Evolutionary conservation across 257 asterid species (phyloP), one percentile per base, ranked within the genome.

Genomic region (Cordia subcordata): DNA sequence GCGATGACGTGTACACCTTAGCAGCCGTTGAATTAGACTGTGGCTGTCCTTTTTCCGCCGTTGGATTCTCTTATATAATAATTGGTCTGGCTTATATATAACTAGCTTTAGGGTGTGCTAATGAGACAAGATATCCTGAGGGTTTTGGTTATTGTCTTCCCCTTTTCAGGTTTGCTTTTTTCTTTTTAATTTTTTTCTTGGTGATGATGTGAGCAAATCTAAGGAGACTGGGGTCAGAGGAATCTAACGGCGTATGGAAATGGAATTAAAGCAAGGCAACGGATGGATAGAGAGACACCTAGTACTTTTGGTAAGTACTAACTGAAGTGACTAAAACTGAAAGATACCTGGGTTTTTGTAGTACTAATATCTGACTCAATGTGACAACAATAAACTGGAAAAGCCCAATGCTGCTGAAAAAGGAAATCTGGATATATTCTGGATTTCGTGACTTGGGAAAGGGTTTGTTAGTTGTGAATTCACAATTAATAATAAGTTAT

Each of bases 21-120:
- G 9, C n/a, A 55, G 60, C 80, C 86, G 79, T 82, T 58, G 50
- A 86, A 79, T 82, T 1, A 35, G 20, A 4, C 1, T 23, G 51
- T 18, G 39, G 51, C 37, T 17, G n/a, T 9, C 8, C 13, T 4
- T 69, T 77, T 67, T 68, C 35, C 13, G 14, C 77, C 86, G 77
- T 79, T 18, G 15, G 19, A 57, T 49, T 35, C 10, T 33, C 47
- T 27, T 6, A 21, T 39, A 38, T 40, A 13, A 22, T 39, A 20
- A n/a, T n/a, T 45, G 62, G 49, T 19, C 32, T n/a, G 18, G 19
- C 21, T 39, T 57, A 12, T 38, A 39, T 52, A 35, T 21, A 18
- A 17, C 51, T 27, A 6, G 35, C 6, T 27, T 27, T 3, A 6
- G 35, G 35, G 35, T 27, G 6, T 27, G 35, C 35, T 27, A 27